Evolutionary conservation across 805 yeast genomes (phyloP), one percentile per base, ranked within the genome.

Genomic region (Myxozyma nipponensis): DNA sequence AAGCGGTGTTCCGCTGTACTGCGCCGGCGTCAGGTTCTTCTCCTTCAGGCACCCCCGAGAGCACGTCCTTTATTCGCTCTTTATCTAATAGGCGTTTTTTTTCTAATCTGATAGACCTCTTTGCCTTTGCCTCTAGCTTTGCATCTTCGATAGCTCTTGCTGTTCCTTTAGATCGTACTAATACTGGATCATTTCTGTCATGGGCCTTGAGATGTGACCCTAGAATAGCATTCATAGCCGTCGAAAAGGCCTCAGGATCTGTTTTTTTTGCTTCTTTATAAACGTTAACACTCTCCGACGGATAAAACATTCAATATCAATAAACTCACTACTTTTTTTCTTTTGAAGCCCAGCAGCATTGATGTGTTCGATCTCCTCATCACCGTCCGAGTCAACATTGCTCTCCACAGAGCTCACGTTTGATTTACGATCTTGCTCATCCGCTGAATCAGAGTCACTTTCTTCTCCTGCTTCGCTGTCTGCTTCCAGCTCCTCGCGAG

Each of bases 121-220:
- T 82, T 9, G 96, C 98, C 66, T 88, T 86, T 52, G 79, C 78
- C 61, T 91, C 97, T 41, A 93, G 72, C 63, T 84, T 86, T 45
- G 86, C 87, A 28, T 82, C 77, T 60, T 90, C 96, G 49, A 85
- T 76, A 58, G 86, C 82, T 69, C 82, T 83, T 0, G 82, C 77
- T 38, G 77, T 74, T 58, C 84, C 85, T 35, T 46, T 47, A 15
- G 59, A 49, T 69, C 98, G 81, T 5, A 91, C 90, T 69, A 91
- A 75, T 49, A 91, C 86, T 2, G 98, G 98, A 66, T 90, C 95
- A 40, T 77, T 77, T 63, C 97, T 76, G 63, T 85, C 88, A 62
- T 91, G 85, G 0, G 96, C 95, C 66, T 93, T 93, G 58, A 91
- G 73, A 62, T 81, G 83, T 1, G 98, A 87, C 3, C 84, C 85